Conservation (phyloP, 2,329 filamentous ascomycete genomes). For the Aspergillus sp. region DNA sequence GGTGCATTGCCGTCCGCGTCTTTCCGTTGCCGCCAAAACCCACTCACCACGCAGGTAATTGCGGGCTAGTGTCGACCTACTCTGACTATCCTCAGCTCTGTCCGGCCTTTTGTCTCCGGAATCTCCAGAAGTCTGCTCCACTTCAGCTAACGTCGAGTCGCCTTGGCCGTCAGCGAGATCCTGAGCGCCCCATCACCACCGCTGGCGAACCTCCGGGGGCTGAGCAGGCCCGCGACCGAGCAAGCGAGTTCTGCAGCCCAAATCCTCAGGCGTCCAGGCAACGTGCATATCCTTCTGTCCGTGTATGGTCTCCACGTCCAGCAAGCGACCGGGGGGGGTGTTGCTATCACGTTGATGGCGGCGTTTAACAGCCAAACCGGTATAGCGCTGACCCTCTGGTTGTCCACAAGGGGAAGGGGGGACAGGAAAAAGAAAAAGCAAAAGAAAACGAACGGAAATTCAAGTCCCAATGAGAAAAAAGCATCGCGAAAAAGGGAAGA, state of each 20-base stretch:
- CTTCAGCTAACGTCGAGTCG: conserved; percentile 10
- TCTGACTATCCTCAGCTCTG: conserved; percentile 7
- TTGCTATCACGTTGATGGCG: background rate
- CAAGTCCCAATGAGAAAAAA: background rate
- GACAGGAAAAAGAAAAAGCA: background rate
- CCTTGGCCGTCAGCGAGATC: conserved; percentile 13
- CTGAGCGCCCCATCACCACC: conserved; percentile 8
- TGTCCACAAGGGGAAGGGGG: background rate
- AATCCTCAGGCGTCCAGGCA: conserved; percentile 5
- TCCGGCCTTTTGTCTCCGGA: conserved; percentile 13
- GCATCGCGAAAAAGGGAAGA: background rate
- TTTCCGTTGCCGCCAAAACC: conserved; percentile 32
- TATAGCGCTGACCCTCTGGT: conserved; percentile 3
- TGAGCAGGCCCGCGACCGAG: no score
- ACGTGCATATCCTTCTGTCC: conserved; percentile 1
- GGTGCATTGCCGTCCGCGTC: conserved; percentile 35
- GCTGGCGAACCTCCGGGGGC: background rate
- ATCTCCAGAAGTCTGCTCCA: conserved; percentile 16
- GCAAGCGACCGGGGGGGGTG: background rate
- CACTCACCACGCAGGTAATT: conserved; percentile 25
- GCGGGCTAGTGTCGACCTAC: conserved; percentile 12
- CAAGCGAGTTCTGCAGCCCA: conserved; percentile 4
- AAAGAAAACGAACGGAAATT: background rate
- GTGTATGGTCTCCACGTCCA: background rate
- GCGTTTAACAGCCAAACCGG: conserved; percentile 5